A percentile compares a stretch with the other conserved stretches of the same genome.
phyloP scores from a whole-genome alignment of 2,329 filamentous ascomycete species.

The Westerdykella sp. region DNA sequence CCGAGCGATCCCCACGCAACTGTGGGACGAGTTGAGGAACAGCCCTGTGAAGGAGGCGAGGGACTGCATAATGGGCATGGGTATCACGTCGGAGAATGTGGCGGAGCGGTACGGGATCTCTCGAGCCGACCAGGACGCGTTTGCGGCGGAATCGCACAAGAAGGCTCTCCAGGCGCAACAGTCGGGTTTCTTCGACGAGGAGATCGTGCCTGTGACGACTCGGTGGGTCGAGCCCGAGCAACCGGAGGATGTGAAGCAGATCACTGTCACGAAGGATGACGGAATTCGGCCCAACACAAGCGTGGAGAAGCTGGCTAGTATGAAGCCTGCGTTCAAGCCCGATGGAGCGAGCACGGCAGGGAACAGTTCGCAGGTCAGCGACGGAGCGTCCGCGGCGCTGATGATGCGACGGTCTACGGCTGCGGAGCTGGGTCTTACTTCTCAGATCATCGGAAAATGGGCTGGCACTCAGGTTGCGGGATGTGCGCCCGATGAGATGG shows the following conservation, averaged over 20 bases:
- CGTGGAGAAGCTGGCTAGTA: slow-evolving; percentile 63
- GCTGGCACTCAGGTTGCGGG: slow-evolving; percentile 69
- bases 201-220: slow-evolving; percentile 77
- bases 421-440: slow-evolving; percentile 61
- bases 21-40: slow-evolving; percentile 68
- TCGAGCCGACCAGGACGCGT: slow-evolving; percentile 72
- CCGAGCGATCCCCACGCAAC: slow-evolving; percentile 72
- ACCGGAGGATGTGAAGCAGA: slow-evolving; percentile 45
- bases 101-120: slow-evolving; percentile 68
- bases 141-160: slow-evolving; percentile 68
- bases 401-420: slow-evolving; percentile 82
- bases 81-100: slow-evolving; percentile 83
- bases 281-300: slow-evolving; percentile 67
- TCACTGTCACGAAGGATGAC: slow-evolving; percentile 73
- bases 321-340: slow-evolving; percentile 79
- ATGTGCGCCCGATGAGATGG: slow-evolving; percentile 88
- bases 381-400: slow-evolving; percentile 77
- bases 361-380: slow-evolving; percentile 78
- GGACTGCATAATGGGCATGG: slow-evolving; percentile 94
- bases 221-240: slow-evolving; percentile 57
- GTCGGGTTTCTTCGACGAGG: slow-evolving; percentile 63
- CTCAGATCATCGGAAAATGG: slow-evolving; percentile 73
- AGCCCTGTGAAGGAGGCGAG: slow-evolving; percentile 60
- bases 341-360: slow-evolving; percentile 77
- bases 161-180: slow-evolving; percentile 66